These are phyloP conservation scores for Chalaropsis ovoidea DNA, from an alignment of 2,329 filamentous ascomycete species.

Conservation along the genomic window DNA sequence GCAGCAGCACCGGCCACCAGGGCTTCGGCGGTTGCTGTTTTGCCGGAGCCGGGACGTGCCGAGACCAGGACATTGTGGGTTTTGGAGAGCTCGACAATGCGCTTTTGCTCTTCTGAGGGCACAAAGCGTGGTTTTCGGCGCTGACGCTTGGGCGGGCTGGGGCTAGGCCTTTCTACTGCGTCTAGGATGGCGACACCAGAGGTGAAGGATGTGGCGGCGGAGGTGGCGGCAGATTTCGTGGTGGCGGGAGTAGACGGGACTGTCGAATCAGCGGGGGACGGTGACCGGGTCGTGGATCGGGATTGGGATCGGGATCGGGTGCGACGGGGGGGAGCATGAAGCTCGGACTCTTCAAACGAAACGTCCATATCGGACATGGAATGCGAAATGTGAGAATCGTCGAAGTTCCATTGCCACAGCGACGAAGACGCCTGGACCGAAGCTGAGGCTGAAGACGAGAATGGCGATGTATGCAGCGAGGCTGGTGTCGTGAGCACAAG, in stretches of 20 bases:
- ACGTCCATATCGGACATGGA: slow-evolving; percentile 3
- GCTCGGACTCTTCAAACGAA: neutral
- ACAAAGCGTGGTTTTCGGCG: neutral
- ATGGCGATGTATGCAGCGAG: neutral
- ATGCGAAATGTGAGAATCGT: neutral
- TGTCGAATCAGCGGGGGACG: neutral
- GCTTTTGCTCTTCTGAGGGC: slow-evolving; percentile 29
- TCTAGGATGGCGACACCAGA: neutral
- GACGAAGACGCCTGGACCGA: neutral
- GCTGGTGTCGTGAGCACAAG: too few species aligned
- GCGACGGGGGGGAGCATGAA: neutral
- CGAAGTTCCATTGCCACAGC: neutral
- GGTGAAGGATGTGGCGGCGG: neutral
- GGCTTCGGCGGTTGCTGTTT: slow-evolving; percentile 31
- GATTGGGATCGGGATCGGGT: neutral
- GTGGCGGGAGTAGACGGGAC: neutral
- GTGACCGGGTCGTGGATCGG: neutral
- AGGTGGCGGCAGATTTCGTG: neutral
- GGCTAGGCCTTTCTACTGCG: neutral
- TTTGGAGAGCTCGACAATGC: slow-evolving; percentile 28
- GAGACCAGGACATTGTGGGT: slow-evolving; percentile 31
- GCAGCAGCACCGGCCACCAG: slow-evolving; percentile 28
- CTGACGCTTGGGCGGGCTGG: neutral
- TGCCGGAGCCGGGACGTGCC: slow-evolving; percentile 32
- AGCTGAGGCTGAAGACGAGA: neutral